phyloP scores from a whole-genome alignment of 306 rosid genomes.

The Prunus armeniaca region DNA sequence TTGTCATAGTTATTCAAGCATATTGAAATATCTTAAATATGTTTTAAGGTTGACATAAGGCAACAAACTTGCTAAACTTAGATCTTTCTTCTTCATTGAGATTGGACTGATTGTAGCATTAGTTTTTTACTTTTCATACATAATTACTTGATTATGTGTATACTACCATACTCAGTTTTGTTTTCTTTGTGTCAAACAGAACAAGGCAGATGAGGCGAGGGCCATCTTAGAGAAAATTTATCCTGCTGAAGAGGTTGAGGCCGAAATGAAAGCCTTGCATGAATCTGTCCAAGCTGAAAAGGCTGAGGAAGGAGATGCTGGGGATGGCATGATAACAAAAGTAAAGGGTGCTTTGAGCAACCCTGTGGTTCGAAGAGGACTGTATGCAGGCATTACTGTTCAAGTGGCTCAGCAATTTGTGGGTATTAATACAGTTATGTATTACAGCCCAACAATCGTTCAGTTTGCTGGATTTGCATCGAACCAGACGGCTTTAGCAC shows the following conservation, averaged over 20 bases:
- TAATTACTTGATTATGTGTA: not conserved
- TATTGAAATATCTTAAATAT: not conserved
- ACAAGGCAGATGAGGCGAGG: slow-evolving; percentile 56
- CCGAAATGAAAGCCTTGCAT: slow-evolving; percentile 53
- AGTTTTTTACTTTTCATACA: not conserved
- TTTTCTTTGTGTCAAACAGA: slow-evolving; percentile 27
- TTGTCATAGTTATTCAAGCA: not conserved
- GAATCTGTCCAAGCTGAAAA: slow-evolving; percentile 55
- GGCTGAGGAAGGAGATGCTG: slow-evolving; percentile 45
- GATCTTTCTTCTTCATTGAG: not conserved
- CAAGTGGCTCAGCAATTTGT: slow-evolving; percentile 86
- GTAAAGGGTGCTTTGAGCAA: slow-evolving; percentile 42
- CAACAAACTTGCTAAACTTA: too few relatives aligned
- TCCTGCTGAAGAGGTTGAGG: slow-evolving; percentile 48
- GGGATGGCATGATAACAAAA: slow-evolving; percentile 39
- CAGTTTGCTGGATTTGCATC: slow-evolving; percentile 86
- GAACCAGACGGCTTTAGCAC: slow-evolving; percentile 68
- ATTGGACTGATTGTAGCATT: not conserved
- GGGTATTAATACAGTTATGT: slow-evolving; percentile 88
- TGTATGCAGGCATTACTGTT: slow-evolving; percentile 62
- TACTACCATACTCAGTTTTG: not conserved
- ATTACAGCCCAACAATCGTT: slow-evolving; percentile 85
- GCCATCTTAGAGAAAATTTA: slow-evolving; percentile 48
- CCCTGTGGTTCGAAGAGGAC: slow-evolving; percentile 61
- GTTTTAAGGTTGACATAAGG: not conserved